Evolutionary conservation across 2,329 filamentous ascomycete genomes (phyloP).

Genomic region (Thelonectria blattea): DNA sequence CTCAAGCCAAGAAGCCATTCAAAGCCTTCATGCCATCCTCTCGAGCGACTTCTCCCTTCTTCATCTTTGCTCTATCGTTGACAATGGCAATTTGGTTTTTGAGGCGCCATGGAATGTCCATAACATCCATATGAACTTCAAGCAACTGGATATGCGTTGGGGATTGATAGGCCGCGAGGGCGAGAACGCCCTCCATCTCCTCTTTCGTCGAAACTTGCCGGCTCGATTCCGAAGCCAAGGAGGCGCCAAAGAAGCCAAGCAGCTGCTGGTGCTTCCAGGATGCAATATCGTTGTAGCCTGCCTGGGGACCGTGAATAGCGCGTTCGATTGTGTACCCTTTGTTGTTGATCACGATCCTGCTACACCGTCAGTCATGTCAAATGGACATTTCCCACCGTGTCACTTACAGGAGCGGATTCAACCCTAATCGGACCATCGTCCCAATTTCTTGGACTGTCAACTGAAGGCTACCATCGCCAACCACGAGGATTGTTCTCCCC

Average conservation of each 20-base stretch:
- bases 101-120: conserved; percentile 19
- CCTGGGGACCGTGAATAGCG: conserved; percentile 15
- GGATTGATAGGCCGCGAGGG: not conserved
- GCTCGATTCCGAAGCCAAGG: conserved; percentile 1
- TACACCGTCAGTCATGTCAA: not conserved
- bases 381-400: rapidly evolving
- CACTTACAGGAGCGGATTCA: conserved; percentile 13
- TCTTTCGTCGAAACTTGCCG: conserved; percentile 12
- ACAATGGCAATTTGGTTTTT: conserved; percentile 14
- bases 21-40: not conserved
- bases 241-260: conserved; percentile 8
- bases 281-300: conserved; percentile 19
- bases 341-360: conserved; percentile 20
- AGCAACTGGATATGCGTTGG: conserved; percentile 13
- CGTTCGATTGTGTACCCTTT: conserved; percentile 20
- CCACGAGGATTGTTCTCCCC: conserved; percentile 13
- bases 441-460: conserved; percentile 20
- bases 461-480: conserved; percentile 22
- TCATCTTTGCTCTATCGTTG: conserved; percentile 6
- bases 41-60: not conserved
- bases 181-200: conserved; percentile 11
- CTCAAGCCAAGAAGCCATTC: not conserved
- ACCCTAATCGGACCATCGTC: conserved; percentile 9
- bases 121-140: conserved; percentile 18
- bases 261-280: conserved; percentile 14